phyloP scores from a whole-genome alignment of 495 filamentous ascomycete genomes.

The Glutinoglossum americanum region DNA sequence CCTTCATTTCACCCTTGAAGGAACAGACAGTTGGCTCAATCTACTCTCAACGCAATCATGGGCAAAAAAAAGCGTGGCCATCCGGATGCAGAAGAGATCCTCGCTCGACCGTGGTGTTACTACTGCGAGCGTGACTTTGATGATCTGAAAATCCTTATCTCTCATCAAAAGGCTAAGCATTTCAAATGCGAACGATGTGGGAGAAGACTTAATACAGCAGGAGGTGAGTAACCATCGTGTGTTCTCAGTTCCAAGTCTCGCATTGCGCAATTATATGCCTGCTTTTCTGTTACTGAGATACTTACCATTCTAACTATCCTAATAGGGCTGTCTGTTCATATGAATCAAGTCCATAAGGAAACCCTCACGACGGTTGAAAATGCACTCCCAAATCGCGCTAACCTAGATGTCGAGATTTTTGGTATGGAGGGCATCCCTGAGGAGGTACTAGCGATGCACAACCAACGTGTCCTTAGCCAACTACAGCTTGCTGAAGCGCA shows the following conservation, averaged over 20 bases:
- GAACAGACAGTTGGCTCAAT: background rate
- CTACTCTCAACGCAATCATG: slow-evolving; percentile 23
- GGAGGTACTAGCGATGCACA: slow-evolving; percentile 59
- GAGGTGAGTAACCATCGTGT: slow-evolving; percentile 34
- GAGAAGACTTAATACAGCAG: slow-evolving; percentile 78
- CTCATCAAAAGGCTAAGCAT: slow-evolving; percentile 95
- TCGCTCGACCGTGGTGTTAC: slow-evolving; percentile 87
- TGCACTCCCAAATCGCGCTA: slow-evolving; percentile 62
- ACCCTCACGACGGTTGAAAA: slow-evolving; percentile 69
- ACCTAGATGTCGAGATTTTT: slow-evolving; percentile 85
- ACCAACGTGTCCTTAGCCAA: slow-evolving; percentile 60
- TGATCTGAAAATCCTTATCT: slow-evolving; percentile 84
- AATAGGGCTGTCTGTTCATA: slow-evolving; percentile 79
- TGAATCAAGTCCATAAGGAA: slow-evolving; percentile 98
- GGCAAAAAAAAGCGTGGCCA: slow-evolving; percentile 71
- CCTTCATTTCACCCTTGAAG: background rate
- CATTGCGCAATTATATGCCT: background rate
- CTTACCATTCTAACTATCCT: background rate
- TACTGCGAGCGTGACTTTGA: slow-evolving; percentile 99
- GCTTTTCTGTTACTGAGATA: background rate
- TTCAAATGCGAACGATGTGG: slow-evolving; percentile 88
- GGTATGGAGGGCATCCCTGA: slow-evolving; percentile 94
- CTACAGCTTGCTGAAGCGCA: slow-evolving; percentile 74
- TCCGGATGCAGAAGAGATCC: slow-evolving; percentile 68
- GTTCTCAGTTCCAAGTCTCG: background rate